Evolutionary conservation across 1,284 basidiomycete species (phyloP), one percentile per base, ranked within the genome.

Genomic region (Neotropicomus parvogracilis): DNA sequence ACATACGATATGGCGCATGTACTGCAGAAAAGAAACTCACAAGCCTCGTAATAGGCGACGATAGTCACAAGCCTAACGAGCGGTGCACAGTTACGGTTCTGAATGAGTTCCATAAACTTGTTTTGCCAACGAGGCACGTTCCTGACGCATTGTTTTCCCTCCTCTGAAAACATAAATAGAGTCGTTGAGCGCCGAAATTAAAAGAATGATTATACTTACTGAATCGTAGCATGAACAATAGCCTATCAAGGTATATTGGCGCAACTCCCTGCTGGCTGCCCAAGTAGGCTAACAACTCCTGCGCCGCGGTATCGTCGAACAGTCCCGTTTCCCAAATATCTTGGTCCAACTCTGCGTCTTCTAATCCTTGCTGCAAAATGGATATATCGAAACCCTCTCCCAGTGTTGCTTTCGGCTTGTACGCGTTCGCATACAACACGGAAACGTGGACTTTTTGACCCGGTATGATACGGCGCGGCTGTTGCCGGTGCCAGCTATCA

Each of bases 391-490:
- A 65, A 17, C 57, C 64, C n/a, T 62, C 53, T 40, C 60, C 64
- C 2, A 64, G 34, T 3, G 52, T 54, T 9, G 63, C 64, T 10
- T 12, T 38, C 11, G 64, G 65, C 21, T 44, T 47, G 33, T 64
- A 68, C 4, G 46, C 40, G 3, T 58, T 64, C 6, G 54, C 56
- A 46, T 53, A 66, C 14, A 68, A 28, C 35, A 64, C 41, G 0
- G 62, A 68, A 13, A 59, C 65, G 13, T 64, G 62, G 2, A 65
- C 36, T 29, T 62, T 64, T 44, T 67, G 62, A n/a, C 63, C 62
- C 1, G 62, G 63, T 40, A 63, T 59, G 31, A 63, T 65, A 24
- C 58, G 56, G 21, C 62, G 62, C 19, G 60, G 52, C 36, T 59
- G 49, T 8, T 32, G 3, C 14, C 28, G 40, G 35, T 64, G 65